Base-by-base conservation (phyloP, 108 stramenopile genomes). In the Cyclotella cryptica region DNA sequence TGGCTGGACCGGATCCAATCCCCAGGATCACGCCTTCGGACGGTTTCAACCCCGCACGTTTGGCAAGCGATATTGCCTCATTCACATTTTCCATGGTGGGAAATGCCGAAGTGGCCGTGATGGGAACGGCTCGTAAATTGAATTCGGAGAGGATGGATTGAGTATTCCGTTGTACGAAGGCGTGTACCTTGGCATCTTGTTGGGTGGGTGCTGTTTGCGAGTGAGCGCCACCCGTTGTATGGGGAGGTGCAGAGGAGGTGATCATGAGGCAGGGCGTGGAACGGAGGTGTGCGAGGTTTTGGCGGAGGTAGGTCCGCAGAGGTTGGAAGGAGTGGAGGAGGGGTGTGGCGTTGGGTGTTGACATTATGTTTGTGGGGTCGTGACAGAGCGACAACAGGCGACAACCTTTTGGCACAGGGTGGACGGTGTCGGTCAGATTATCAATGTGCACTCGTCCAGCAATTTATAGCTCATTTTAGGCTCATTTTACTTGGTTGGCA, bases 1-100 rank as follows among this genome's bases (percentile, higher is more conserved):
- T 89, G 27, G 92, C 92, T 7, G 87, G 78, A 39, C 92, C 92
- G 1, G 84, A 83, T 43, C 92, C 92, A 10, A 92, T 84, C 19
- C 86, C 88, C 21, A 90, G 84, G 8, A 92, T 27, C 4, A 42
- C 24, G 3, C 53, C 70, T 66, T 63, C 66, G n/a, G 47, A 45
- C 29, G 35, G 68, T 49, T 72, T 83, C 71, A 83, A 51, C 0
- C 80, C 80, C 13, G 67, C 72, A 1, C 80, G 73, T 54, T 74
- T 74, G 29, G 73, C 80, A 43, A 81, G 52, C 1, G 80, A 62
- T 4, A 81, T 61, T 6, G 82, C 66, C 67, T 83, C 82, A 17
- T 77, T 46, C 19, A 77, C 60, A 45, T 64, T 73, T 43, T 42
- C 22, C 11, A 44, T 15, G n/a, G 82, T 83, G 24, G 82, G 82